Conservation (phyloP, 148 eudicot species). For the Chenopodium album region DNA sequence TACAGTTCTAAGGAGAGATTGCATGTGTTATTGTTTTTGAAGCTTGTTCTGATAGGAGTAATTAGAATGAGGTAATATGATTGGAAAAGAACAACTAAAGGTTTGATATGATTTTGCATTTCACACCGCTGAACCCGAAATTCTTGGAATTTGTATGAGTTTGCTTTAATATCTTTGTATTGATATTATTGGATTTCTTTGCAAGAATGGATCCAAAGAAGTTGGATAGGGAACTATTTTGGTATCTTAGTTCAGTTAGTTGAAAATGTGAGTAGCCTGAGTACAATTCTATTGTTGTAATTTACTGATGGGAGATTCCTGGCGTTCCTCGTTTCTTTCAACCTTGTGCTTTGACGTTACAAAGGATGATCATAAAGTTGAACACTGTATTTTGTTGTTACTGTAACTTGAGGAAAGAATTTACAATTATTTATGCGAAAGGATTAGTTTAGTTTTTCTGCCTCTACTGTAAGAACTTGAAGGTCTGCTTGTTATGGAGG, state of each 20-base stretch:
- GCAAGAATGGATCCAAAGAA: too few species aligned
- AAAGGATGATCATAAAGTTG: not conserved
- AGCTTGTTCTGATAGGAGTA: not conserved
- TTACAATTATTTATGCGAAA: not conserved
- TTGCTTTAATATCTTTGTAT: not conserved
- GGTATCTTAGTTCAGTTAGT: not conserved
- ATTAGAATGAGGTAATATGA: not conserved
- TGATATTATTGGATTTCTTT: not conserved
- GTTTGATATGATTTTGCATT: not conserved
- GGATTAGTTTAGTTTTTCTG: not conserved
- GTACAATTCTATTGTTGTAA: too few species aligned
- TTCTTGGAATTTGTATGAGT: not conserved
- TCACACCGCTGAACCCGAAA: not conserved
- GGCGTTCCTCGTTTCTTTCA: not conserved
- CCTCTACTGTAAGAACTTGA: not conserved
- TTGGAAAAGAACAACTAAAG: not conserved
- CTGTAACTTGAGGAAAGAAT: not conserved
- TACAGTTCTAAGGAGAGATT: not conserved
- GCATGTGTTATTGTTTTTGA: not conserved
- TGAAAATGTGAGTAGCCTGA: too few species aligned
- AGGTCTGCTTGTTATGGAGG: not conserved
- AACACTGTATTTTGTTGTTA: not conserved
- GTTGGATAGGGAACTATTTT: not conserved
- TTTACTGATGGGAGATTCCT: not conserved
- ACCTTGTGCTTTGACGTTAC: not conserved